Percentiles rank a stretch among this genome's conserved stretches.
Conservation (phyloP, 2,329 filamentous ascomycete genomes). For the Fusarium pilosicola region DNA sequence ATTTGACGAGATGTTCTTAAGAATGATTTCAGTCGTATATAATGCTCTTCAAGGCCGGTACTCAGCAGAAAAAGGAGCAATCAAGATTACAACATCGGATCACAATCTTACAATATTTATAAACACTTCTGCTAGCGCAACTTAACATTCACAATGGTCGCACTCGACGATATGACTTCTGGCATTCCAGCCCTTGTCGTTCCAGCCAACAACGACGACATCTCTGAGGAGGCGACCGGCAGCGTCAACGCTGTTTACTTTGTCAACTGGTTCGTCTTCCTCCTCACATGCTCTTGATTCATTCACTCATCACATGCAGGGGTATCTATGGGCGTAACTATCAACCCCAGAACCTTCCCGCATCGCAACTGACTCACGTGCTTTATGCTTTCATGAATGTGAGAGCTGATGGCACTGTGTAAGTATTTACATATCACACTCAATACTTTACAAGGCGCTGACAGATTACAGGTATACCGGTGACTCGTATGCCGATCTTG, state of each 20-base stretch:
- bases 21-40: background rate
- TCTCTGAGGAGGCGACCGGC: background rate
- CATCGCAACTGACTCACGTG: constrained; percentile 76
- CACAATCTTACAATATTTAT: background rate
- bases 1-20: too few relatives aligned
- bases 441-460: background rate
- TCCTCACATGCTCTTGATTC: rapidly evolving
- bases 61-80: too few relatives aligned
- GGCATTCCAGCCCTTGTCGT: constrained; percentile 14
- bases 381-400: constrained; percentile 85
- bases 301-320: constrained; percentile 50
- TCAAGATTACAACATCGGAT: background rate
- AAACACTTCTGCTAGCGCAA: background rate
- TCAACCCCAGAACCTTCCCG: constrained; percentile 75
- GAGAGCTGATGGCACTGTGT: constrained; percentile 75
- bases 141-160: constrained; percentile 2
- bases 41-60: background rate
- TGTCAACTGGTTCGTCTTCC: constrained; percentile 22
- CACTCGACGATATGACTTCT: constrained; percentile 19
- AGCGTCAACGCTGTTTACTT: constrained; percentile 31
- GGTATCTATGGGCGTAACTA: constrained; percentile 80
- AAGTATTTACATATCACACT: constrained; percentile 44
- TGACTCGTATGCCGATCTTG: constrained; percentile 31
- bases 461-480: constrained; percentile 1
- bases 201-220: background rate